Evolutionary conservation across 352 stramenopile species (phyloP).

Genomic region (Poterioochromonas sp.): DNA sequence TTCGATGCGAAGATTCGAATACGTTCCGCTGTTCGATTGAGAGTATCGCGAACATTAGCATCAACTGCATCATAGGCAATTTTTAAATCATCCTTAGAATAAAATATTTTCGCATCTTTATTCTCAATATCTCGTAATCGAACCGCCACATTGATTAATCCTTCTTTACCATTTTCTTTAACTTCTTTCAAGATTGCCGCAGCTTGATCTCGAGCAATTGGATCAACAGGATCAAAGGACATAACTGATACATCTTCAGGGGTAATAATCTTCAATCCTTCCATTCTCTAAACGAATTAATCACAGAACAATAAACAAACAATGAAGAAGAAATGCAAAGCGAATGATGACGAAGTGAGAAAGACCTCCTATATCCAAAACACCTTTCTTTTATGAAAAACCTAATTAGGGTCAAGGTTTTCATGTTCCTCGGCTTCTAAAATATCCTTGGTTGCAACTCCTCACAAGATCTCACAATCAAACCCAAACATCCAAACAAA

Average conservation of each 20-base stretch:
- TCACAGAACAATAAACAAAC: too few relatives aligned
- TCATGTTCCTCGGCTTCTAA: too few relatives aligned
- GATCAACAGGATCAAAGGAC: constrained; percentile 24
- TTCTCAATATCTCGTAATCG: neutral
- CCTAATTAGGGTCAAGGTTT: too few relatives aligned
- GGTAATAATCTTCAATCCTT: neutral
- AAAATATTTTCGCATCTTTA: neutral
- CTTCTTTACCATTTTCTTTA: neutral
- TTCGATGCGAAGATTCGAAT: neutral
- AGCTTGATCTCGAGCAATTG: constrained; percentile 18
- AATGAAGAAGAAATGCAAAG: too few relatives aligned
- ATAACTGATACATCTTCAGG: neutral
- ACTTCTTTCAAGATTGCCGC: constrained; percentile 17
- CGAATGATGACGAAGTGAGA: too few relatives aligned
- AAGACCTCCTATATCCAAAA: too few relatives aligned
- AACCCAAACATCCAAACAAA: too few relatives aligned
- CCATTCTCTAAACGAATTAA: constrained; percentile 21
- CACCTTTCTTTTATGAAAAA: too few relatives aligned
- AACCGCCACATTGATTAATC: neutral
- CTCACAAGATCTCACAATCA: too few relatives aligned
- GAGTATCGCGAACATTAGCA: neutral
- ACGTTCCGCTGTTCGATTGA: neutral
- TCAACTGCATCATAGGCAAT: neutral
- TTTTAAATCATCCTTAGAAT: neutral
- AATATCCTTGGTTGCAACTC: too few relatives aligned